These are phyloP conservation scores for Alternaria arborescens DNA, from an alignment of 2,329 filamentous ascomycete species.

Conservation along the genomic window DNA sequence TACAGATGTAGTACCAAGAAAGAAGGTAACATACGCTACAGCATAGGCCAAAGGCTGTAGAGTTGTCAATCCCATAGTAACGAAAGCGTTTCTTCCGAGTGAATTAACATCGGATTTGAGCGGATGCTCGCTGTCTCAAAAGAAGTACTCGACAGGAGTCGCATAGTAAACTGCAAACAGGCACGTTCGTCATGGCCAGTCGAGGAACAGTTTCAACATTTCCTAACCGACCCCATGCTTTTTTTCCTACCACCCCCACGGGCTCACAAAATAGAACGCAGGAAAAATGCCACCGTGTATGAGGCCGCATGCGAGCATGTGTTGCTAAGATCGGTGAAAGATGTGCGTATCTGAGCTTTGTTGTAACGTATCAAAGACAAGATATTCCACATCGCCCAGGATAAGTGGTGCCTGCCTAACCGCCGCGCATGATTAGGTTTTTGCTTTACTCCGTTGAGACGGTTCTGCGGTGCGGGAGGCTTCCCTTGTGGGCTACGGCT, in stretches of 20 bases:
- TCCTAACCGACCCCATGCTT: conserved; percentile 1
- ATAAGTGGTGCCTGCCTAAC: background rate
- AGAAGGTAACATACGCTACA: conserved; percentile 26
- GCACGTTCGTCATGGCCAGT: background rate
- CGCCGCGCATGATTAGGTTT: background rate
- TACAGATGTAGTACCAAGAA: conserved; percentile 22
- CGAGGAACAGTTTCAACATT: background rate
- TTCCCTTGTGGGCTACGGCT: background rate
- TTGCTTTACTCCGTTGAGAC: background rate
- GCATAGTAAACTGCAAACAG: background rate
- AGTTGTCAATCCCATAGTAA: conserved; percentile 19
- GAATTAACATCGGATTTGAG: background rate
- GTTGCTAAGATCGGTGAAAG: background rate
- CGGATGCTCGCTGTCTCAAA: background rate
- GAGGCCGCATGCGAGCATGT: background rate
- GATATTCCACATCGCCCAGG: background rate
- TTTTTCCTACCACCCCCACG: background rate
- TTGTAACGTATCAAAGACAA: background rate
- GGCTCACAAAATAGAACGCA: background rate
- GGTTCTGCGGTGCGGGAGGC: background rate
- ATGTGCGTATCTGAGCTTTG: background rate
- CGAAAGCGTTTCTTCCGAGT: background rate
- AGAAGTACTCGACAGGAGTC: background rate
- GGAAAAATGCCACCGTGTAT: background rate
- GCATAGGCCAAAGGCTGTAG: conserved; percentile 30